Percentiles rank a stretch among this genome's conserved stretches.
Conservation (phyloP, 1,284 basidiomycete species). For the Earliella scabrosa region DNA sequence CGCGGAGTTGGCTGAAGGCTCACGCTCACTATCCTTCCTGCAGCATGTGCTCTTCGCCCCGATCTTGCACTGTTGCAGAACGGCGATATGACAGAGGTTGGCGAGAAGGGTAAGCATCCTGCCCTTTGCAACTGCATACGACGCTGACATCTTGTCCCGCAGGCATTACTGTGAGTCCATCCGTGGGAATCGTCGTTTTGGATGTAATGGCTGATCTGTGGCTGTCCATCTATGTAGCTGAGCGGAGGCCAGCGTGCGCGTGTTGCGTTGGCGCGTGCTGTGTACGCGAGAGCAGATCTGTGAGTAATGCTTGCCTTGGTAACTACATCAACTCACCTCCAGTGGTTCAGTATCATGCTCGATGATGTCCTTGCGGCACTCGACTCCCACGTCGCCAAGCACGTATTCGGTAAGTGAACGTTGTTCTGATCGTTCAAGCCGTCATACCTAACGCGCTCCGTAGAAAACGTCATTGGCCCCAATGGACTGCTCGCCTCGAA, state of each 20-base stretch:
- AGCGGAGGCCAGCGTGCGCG: slow-evolving; percentile 75
- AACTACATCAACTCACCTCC: not conserved
- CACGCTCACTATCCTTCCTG: not conserved
- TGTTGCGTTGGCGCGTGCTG: slow-evolving; percentile 50
- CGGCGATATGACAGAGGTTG: slow-evolving; percentile 80
- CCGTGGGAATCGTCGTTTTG: not conserved
- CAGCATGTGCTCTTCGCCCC: slow-evolving; percentile 84
- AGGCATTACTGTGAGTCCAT: slow-evolving; percentile 43
- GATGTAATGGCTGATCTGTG: not conserved
- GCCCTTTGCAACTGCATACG: not conserved
- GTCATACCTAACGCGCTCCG: slow-evolving; percentile 22
- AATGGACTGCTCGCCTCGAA: slow-evolving; percentile 84
- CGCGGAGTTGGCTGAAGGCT: too few species aligned
- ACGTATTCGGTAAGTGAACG: slow-evolving; percentile 49
- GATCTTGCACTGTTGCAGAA: slow-evolving; percentile 79
- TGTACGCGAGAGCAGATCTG: slow-evolving; percentile 48
- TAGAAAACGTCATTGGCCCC: slow-evolving; percentile 91
- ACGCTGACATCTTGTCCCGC: not conserved
- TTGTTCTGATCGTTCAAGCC: too few species aligned
- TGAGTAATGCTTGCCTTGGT: slow-evolving; percentile 34
- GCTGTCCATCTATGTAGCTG: slow-evolving; percentile 33
- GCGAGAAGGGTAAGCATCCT: slow-evolving; percentile 58
- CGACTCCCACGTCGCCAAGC: slow-evolving; percentile 49
- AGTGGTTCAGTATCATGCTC: slow-evolving; percentile 40
- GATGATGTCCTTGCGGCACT: slow-evolving; percentile 64